Evolutionary conservation across 495 filamentous ascomycete species (phyloP), one percentile per base, ranked within the genome.

Genomic region (Penicillium flavigenum): DNA sequence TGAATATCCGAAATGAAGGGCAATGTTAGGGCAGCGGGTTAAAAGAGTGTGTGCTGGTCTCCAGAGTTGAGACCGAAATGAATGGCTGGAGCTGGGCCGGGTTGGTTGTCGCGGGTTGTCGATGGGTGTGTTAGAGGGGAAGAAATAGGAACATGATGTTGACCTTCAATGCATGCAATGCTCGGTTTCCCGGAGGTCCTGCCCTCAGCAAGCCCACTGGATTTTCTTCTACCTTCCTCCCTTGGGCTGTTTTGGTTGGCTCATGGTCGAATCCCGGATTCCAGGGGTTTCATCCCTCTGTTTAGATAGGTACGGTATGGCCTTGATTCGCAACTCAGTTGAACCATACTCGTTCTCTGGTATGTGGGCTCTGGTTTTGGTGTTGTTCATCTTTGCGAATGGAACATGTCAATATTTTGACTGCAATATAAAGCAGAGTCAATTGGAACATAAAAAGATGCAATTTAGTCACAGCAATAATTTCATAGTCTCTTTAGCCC

Each of bases 1-100:
- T n/a, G 20, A 11, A 20, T 54, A 22, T 41, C 36, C 4, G 46
- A 20, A 19, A n/a, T 36, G 8, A 19, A n/a, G 1, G 31, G 0
- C 36, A 7, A 14, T 2, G 20, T 38, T 4, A 24, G 6, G 8
- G n/a, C 4, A n/a, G 11, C 34, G 14, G 5, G 8, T 38, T 27
- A 44, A 61, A 56, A n/a, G 53, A 54, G 34, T 47, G 51, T 55
- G 20, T 51, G 19, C 34, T 5, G 48, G 41, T 51, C 36, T 39
- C 36, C 12, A 2, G 12, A 51, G 3, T n/a, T 11, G 31, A 17
- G 48, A 46, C 36, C 11, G 11, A 64, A 67, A 69, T 11, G 64
- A 65, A 59, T 46, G 66, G 64, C 59, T 49, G 49, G 66, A 59
- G 61, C 57, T 63, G 54, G 61, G 44, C 56, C 34, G n/a, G 26